Evolutionary conservation across 306 rosid species (phyloP).

Genomic region (Phaseolus lunatus): DNA sequence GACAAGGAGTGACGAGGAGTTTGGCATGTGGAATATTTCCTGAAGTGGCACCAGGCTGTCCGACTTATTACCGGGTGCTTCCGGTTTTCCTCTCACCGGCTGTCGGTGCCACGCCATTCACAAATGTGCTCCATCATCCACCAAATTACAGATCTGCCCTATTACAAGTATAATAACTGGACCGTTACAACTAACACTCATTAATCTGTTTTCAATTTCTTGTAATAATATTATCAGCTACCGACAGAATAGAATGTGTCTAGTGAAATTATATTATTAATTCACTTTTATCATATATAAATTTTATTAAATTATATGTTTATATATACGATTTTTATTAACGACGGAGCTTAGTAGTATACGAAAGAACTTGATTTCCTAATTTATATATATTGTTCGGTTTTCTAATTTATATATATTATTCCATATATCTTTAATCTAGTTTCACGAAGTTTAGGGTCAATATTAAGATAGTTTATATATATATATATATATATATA

Average conservation of each 20-base stretch:
- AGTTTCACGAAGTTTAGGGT: too few species aligned
- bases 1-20: background rate
- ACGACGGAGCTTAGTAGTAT: too few species aligned
- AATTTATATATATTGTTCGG: too few species aligned
- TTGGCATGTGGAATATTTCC: slow-evolving; percentile 2
- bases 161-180: background rate
- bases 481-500: too few species aligned
- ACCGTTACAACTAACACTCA: slow-evolving; percentile 29
- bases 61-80: slow-evolving; percentile 45
- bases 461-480: too few species aligned
- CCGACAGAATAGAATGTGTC: background rate
- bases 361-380: too few species aligned
- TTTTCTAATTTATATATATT: too few species aligned
- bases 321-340: too few species aligned
- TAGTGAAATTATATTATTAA: background rate
- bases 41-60: slow-evolving; percentile 60
- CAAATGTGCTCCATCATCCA: slow-evolving; percentile 6
- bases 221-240: background rate
- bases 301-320: background rate
- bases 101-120: slow-evolving; percentile 69
- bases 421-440: too few species aligned
- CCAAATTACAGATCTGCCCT: slow-evolving; percentile 38
- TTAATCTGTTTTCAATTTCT: slow-evolving; percentile 9
- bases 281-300: background rate
- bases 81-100: slow-evolving; percentile 38